Evolutionary conservation across 2,329 filamentous ascomycete genomes (phyloP).

Genomic region (Alternaria dauci): DNA sequence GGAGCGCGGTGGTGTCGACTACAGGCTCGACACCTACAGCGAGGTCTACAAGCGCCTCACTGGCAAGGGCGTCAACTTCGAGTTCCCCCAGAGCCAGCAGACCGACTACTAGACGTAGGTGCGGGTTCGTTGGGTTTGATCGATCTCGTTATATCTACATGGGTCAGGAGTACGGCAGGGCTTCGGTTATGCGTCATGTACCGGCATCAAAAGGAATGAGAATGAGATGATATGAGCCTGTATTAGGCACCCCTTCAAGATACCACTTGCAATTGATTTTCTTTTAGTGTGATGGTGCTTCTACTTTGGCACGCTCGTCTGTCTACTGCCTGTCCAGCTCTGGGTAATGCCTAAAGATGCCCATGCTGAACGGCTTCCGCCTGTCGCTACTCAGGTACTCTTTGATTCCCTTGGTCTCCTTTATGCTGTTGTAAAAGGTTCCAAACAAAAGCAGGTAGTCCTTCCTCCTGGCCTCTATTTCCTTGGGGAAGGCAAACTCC

Average conservation of each 20-base stretch:
- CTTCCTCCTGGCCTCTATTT: conserved; percentile 63
- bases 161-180: conserved; percentile 47
- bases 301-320: background rate
- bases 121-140: conserved; percentile 27
- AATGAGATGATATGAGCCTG: conserved; percentile 49
- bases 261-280: conserved; percentile 50
- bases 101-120: conserved; percentile 76
- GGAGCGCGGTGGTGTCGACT: conserved; percentile 99
- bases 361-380: conserved; percentile 67
- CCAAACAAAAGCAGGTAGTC: conserved; percentile 70
- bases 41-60: conserved; percentile 99
- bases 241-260: conserved; percentile 41
- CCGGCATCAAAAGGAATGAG: conserved; percentile 51
- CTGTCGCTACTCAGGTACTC: conserved; percentile 73
- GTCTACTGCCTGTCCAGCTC: conserved; percentile 68
- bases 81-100: conserved; percentile 89
- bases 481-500: conserved; percentile 74
- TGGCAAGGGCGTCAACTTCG: conserved; percentile 94
- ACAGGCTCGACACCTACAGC: conserved; percentile 98
- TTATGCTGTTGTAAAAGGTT: conserved; percentile 68
- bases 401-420: conserved; percentile 70
- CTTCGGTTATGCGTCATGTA: conserved; percentile 52
- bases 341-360: conserved; percentile 76
- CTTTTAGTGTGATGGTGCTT: conserved; percentile 37
- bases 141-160: conserved; percentile 34